Conservation (phyloP, 164 flowering plant species). For the Berberis thunbergii region DNA sequence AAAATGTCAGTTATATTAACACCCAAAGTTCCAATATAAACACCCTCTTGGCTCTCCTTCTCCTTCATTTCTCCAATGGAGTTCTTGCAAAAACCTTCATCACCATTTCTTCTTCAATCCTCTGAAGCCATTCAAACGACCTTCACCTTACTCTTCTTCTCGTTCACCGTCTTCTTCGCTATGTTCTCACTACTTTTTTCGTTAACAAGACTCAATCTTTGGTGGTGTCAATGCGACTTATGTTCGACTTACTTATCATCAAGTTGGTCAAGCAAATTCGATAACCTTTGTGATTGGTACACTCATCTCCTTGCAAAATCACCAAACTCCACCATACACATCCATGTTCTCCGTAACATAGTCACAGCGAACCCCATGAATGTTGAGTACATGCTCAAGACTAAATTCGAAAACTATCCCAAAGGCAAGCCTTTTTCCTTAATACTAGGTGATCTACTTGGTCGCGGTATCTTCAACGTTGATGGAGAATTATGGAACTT, state of each 20-base stretch:
- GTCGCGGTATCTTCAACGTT: slow-evolving; percentile 70
- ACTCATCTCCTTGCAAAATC: slow-evolving; percentile 44
- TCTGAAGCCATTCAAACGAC: too few relatives aligned
- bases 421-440: slow-evolving; percentile 59
- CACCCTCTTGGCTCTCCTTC: background rate
- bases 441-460: slow-evolving; percentile 65
- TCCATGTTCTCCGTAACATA: slow-evolving; percentile 52
- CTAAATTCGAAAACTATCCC: slow-evolving; percentile 69
- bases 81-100: background rate
- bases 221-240: slow-evolving; percentile 46
- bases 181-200: slow-evolving; percentile 13
- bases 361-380: slow-evolving; percentile 68
- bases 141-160: slow-evolving; percentile 10
- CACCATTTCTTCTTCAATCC: background rate
- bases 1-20: too few relatives aligned
- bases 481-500: slow-evolving; percentile 71
- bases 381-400: slow-evolving; percentile 65
- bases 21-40: background rate
- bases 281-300: slow-evolving; percentile 62
- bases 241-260: slow-evolving; percentile 34
- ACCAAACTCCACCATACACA: slow-evolving; percentile 44
- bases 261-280: slow-evolving; percentile 38
- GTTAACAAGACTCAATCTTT: slow-evolving; percentile 19
- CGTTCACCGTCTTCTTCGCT: slow-evolving; percentile 14
- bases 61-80: background rate